A percentile compares a stretch with the other conserved stretches of the same genome.
These are phyloP conservation scores for Camelina laxa DNA, from an alignment of 345 rosid genomes.

Conservation along the genomic window DNA sequence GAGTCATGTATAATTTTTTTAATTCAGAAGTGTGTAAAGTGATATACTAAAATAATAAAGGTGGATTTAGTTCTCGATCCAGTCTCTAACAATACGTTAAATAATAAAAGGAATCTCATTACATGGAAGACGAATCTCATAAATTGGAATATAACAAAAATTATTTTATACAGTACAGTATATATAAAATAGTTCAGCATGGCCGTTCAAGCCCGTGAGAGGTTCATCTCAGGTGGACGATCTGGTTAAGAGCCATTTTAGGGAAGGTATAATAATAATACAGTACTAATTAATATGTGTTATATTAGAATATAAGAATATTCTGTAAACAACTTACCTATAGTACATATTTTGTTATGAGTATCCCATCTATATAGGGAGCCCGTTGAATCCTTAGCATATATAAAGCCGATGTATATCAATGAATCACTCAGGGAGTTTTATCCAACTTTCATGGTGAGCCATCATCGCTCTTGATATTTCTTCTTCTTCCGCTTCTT, in stretches of 20 bases:
- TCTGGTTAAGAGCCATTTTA: conserved; percentile 32
- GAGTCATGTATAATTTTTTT: background rate
- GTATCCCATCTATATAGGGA: too few species aligned
- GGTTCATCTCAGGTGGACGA: conserved; percentile 24
- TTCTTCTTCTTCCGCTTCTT: too few species aligned
- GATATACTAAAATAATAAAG: background rate
- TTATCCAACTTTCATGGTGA: too few species aligned
- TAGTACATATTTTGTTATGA: too few species aligned
- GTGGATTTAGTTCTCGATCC: conserved; percentile 24
- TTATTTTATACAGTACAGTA: background rate
- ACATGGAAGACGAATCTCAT: conserved; percentile 26
- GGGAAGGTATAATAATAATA: background rate
- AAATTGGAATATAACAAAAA: background rate
- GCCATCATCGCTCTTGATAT: too few species aligned
- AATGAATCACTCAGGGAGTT: too few species aligned
- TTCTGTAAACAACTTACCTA: too few species aligned
- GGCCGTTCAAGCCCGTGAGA: conserved; percentile 26
- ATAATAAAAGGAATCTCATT: conserved; percentile 31
- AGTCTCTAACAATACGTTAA: background rate
- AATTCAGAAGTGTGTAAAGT: background rate
- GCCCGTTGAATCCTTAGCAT: too few species aligned
- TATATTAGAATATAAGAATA: too few species aligned
- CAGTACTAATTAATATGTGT: too few species aligned
- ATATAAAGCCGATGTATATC: too few species aligned
- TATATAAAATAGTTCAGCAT: background rate